These are phyloP conservation scores for Eugenia klotzschiana DNA, from an alignment of 441 rosid genomes.

Conservation along the genomic window DNA sequence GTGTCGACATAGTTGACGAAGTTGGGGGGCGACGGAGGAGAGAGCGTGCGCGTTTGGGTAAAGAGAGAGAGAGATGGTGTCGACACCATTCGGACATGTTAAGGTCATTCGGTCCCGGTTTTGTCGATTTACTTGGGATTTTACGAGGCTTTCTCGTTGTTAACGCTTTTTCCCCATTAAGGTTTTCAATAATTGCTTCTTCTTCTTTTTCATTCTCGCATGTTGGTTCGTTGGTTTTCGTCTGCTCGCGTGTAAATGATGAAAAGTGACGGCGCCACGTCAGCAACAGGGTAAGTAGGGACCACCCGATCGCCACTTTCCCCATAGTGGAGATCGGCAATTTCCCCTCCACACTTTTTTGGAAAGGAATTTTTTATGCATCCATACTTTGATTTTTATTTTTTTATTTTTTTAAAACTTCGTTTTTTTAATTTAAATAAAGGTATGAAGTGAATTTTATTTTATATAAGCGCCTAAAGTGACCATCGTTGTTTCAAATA, in stretches of 20 bases:
- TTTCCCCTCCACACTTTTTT: not conserved
- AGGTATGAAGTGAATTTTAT: too few relatives aligned
- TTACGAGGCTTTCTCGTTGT: not conserved
- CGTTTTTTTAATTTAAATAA: too few relatives aligned
- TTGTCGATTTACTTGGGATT: too few relatives aligned
- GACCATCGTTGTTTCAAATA: too few relatives aligned
- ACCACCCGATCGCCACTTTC: not conserved
- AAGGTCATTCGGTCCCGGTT: not conserved
- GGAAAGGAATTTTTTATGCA: not conserved
- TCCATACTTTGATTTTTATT: too few relatives aligned
- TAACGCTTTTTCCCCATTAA: not conserved
- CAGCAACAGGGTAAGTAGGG: not conserved
- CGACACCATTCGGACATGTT: constrained; percentile 8
- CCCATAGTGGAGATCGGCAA: not conserved
- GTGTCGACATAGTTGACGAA: constrained; percentile 25
- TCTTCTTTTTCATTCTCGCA: not conserved
- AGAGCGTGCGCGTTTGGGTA: not conserved
- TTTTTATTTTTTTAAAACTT: too few relatives aligned
- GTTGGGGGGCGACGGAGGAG: not conserved
- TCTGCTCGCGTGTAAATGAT: not conserved
- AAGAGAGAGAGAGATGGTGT: constrained; percentile 1
- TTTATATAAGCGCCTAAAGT: too few relatives aligned
- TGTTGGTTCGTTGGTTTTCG: not conserved
- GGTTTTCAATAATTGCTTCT: not conserved
- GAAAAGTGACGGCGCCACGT: not conserved